These are phyloP conservation scores for Cyclotella kingstonii DNA, from an alignment of 108 stramenopile genomes.

Conservation along the genomic window DNA sequence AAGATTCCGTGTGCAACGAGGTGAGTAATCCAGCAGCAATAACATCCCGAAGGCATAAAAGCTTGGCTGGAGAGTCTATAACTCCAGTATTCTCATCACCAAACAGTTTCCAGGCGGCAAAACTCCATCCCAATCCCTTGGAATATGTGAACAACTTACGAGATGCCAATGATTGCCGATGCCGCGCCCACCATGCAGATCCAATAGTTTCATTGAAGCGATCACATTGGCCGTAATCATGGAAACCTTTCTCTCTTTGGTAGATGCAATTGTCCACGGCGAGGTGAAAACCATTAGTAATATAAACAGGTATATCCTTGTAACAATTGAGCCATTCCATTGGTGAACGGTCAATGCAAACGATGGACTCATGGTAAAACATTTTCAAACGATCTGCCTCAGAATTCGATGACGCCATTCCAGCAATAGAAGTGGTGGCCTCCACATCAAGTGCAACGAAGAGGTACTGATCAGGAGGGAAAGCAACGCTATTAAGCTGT, in stretches of 20 bases:
- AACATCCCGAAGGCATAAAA: conserved; percentile 63
- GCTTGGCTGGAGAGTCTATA: conserved; percentile 55
- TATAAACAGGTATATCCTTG: conserved; percentile 47
- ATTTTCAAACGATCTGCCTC: conserved; percentile 67
- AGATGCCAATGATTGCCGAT: conserved; percentile 60
- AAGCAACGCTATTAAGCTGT: conserved; percentile 23
- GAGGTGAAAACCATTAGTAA: conserved; percentile 63
- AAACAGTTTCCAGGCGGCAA: conserved; percentile 72
- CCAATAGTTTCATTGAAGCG: conserved; percentile 68
- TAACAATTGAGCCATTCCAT: conserved; percentile 64
- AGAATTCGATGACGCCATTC: conserved; percentile 61
- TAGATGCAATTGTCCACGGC: conserved; percentile 61
- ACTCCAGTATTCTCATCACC: conserved; percentile 42
- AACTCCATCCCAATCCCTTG: conserved; percentile 69
- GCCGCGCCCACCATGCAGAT: conserved; percentile 70
- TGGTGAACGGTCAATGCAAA: conserved; percentile 66
- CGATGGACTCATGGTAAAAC: conserved; percentile 67
- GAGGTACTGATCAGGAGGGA: conserved; percentile 35
- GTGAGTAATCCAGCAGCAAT: conserved; percentile 64
- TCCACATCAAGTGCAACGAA: conserved; percentile 49
- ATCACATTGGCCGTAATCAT: conserved; percentile 77
- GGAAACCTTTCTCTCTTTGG: conserved; percentile 34
- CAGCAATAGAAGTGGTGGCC: conserved; percentile 50
- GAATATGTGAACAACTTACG: conserved; percentile 72
- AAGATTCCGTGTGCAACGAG: conserved; percentile 5